Conservation (phyloP, 2,329 filamentous ascomycete species). For the Fusarium sp. region DNA sequence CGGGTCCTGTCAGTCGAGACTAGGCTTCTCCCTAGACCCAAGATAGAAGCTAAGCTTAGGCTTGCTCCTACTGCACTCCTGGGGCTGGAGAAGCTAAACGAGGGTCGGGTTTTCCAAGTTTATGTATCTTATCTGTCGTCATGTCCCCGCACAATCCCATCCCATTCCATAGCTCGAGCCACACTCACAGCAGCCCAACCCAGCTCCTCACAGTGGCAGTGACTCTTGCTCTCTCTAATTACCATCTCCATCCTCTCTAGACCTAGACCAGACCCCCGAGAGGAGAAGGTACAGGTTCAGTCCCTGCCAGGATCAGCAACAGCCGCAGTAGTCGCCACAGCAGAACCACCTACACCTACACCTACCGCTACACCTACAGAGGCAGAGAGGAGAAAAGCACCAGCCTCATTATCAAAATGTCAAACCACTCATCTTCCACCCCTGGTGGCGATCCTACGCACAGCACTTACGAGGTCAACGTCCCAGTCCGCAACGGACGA, state of each 20-base stretch:
- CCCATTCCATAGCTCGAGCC: conserved; percentile 22
- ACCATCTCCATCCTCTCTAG: conserved; percentile 19
- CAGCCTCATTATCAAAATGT: conserved; percentile 7
- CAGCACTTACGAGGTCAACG: conserved; percentile 43
- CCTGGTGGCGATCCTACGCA: conserved; percentile 40
- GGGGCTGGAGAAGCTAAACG: conserved; percentile 4
- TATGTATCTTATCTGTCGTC: conserved; percentile 36
- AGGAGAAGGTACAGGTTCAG: background rate
- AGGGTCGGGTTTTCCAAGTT: conserved; percentile 16
- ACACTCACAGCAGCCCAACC: conserved; percentile 21
- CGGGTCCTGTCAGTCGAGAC: background rate
- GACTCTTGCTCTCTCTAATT: conserved; percentile 22
- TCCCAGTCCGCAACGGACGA: conserved; percentile 37
- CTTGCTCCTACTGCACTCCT: background rate
- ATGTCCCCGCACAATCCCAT: conserved; percentile 40
- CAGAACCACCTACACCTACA: conserved; percentile 5
- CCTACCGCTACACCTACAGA: background rate
- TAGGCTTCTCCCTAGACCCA: background rate
- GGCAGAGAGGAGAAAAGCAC: background rate
- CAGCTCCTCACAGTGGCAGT: conserved; percentile 22
- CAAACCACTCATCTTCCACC: conserved; percentile 28
- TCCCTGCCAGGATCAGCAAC: conserved; percentile 10
- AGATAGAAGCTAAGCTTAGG: conserved; percentile 2
- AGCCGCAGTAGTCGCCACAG: background rate
- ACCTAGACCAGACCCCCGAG: conserved; percentile 20